These are phyloP conservation scores for Penicillium sp. DNA, from an alignment of 2,329 filamentous ascomycete species.

Conservation along the genomic window DNA sequence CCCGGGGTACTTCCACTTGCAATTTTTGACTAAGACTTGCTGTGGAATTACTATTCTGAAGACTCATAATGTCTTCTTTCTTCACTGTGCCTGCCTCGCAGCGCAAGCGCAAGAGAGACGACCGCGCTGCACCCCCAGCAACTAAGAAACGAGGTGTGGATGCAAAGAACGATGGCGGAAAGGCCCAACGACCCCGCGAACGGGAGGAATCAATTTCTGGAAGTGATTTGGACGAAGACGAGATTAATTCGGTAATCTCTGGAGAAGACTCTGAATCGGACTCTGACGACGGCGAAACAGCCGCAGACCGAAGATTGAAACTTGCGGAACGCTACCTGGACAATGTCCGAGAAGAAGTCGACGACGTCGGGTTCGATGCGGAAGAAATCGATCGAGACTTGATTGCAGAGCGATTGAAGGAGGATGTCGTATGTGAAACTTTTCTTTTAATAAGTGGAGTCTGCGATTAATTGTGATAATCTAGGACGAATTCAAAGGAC, in stretches of 20 bases:
- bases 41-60: background rate
- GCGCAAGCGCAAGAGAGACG: conserved; percentile 82
- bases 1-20: conserved; percentile 1
- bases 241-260: conserved; percentile 48
- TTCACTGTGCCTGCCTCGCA: conserved; percentile 86
- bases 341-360: conserved; percentile 79
- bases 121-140: conserved; percentile 42
- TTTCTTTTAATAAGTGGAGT: background rate
- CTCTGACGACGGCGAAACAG: conserved; percentile 77
- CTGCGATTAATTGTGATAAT: conserved; percentile 15
- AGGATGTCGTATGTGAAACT: conserved; percentile 66
- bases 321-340: conserved; percentile 91
- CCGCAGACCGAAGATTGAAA: conserved; percentile 79
- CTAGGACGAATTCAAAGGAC: conserved; percentile 79
- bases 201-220: conserved; percentile 83
- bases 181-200: conserved; percentile 47
- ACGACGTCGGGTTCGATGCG: conserved; percentile 86
- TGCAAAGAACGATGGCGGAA: conserved; percentile 35
- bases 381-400: conserved; percentile 90
- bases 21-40: conserved; percentile 3
- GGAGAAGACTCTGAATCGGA: conserved; percentile 61
- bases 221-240: conserved; percentile 71
- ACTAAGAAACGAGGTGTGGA: conserved; percentile 48
- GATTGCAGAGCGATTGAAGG: conserved; percentile 83
- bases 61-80: conserved; percentile 77